Percentiles rank a stretch among this genome's conserved stretches.
Conservation (phyloP, 2,329 filamentous ascomycete species). For the Akanthomyces uredinophilus region DNA sequence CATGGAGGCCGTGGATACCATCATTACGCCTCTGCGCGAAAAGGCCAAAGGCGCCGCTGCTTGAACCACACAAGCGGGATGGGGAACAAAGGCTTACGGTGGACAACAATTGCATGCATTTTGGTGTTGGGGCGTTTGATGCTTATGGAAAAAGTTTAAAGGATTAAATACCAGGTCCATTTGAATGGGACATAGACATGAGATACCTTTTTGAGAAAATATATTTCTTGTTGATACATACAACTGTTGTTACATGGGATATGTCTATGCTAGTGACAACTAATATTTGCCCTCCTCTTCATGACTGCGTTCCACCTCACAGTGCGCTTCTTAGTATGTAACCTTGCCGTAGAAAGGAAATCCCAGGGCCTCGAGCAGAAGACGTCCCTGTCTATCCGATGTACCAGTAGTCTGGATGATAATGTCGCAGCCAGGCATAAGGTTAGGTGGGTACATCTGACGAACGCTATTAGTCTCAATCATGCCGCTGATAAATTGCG, state of each 20-base stretch:
- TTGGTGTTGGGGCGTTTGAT: conserved; percentile 30
- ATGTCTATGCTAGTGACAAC: conserved; percentile 15
- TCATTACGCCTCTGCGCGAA: conserved; percentile 64
- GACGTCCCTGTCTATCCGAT: conserved; percentile 76
- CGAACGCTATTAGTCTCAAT: conserved; percentile 14
- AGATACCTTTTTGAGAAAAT: background rate
- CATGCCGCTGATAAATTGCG: background rate
- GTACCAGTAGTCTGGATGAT: conserved; percentile 79
- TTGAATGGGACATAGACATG: background rate
- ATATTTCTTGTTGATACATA: conserved; percentile 11
- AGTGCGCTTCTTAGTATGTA: conserved; percentile 27
- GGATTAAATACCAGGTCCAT: background rate
- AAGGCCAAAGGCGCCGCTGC: conserved; percentile 34
- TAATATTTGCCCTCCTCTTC: conserved; percentile 17
- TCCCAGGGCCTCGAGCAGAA: conserved; percentile 51
- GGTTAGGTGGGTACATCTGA: conserved; percentile 56
- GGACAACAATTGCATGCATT: conserved; percentile 25
- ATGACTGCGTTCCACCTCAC: background rate
- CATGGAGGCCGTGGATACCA: conserved; percentile 78
- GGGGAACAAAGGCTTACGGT: conserved; percentile 7
- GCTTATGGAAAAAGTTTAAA: background rate
- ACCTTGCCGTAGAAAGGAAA: conserved; percentile 76
- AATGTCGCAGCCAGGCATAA: conserved; percentile 83
- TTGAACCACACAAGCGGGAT: background rate
- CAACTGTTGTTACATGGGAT: conserved; percentile 16